Evolutionary conservation across 2,329 filamentous ascomycete genomes (phyloP).

Genomic region (Helotiales sp.): DNA sequence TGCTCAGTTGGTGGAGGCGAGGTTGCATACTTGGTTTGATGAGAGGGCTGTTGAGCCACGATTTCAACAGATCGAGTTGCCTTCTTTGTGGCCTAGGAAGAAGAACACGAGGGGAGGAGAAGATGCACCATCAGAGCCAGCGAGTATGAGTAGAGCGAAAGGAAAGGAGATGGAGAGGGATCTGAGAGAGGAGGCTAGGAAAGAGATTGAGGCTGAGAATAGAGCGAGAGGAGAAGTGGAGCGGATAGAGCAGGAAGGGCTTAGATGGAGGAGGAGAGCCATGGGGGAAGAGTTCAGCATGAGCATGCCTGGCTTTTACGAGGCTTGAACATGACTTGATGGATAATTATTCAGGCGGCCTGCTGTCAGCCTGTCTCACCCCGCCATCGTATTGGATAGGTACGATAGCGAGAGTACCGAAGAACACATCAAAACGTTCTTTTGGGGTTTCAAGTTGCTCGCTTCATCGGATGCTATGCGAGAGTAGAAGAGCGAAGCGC

Average conservation of each 20-base stretch:
- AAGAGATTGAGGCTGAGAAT: conserved; percentile 48
- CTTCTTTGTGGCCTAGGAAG: conserved; percentile 81
- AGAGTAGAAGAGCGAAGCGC: background rate
- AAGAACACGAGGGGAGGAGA: conserved; percentile 77
- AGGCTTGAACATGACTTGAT: conserved; percentile 23
- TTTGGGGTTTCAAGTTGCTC: background rate
- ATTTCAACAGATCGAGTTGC: conserved; percentile 83
- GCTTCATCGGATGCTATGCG: background rate
- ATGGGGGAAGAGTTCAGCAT: conserved; percentile 37
- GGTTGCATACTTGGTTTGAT: conserved; percentile 84
- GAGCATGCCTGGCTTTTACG: conserved; percentile 35
- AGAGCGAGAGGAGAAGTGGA: conserved; percentile 26
- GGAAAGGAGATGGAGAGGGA: conserved; percentile 54
- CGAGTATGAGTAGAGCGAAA: conserved; percentile 53
- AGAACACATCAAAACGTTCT: background rate
- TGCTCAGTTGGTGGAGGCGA: conserved; percentile 76
- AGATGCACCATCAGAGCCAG: conserved; percentile 45
- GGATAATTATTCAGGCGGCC: background rate
- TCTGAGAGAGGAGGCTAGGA: conserved; percentile 50
- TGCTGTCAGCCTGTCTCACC: background rate
- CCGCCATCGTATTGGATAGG: background rate
- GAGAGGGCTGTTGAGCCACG: conserved; percentile 82
- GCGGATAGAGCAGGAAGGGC: conserved; percentile 35
- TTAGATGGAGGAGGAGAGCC: conserved; percentile 36
- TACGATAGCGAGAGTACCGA: background rate